Evolutionary conservation across 1,284 basidiomycete species (phyloP).

Genomic region (Coniophora puteana): DNA sequence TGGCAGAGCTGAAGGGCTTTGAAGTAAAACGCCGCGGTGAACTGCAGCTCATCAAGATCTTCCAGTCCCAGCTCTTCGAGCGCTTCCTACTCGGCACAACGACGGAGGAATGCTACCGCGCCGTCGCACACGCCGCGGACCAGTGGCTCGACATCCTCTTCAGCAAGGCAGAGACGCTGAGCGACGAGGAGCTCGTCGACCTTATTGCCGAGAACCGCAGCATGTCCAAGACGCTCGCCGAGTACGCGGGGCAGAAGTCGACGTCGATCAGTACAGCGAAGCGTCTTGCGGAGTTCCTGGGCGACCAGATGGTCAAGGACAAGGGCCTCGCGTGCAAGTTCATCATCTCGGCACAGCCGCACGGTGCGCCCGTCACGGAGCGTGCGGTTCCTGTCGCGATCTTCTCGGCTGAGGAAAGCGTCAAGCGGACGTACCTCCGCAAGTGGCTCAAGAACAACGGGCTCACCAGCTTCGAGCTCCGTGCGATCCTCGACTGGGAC

Average conservation of each 20-base stretch:
- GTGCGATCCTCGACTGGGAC: slow-evolving; percentile 95
- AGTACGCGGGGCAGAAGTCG: slow-evolving; percentile 96
- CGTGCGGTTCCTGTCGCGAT: slow-evolving; percentile 98
- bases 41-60: slow-evolving; percentile 98
- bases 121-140: slow-evolving; percentile 91
- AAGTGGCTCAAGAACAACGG: slow-evolving; percentile 97
- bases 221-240: slow-evolving; percentile 96
- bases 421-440: slow-evolving; percentile 89
- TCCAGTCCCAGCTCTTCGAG: slow-evolving; percentile 98
- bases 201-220: slow-evolving; percentile 98
- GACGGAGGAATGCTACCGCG: slow-evolving; percentile 93
- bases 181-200: slow-evolving; percentile 93
- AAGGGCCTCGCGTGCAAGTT: slow-evolving; percentile 99
- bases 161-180: slow-evolving; percentile 79
- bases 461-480: slow-evolving; percentile 86
- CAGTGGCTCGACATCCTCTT: slow-evolving; percentile 98
- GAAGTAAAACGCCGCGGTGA: slow-evolving; percentile 99
- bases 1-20: slow-evolving; percentile 98
- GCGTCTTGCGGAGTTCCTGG: slow-evolving; percentile 95
- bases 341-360: slow-evolving; percentile 94
- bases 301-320: slow-evolving; percentile 99
- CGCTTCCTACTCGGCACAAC: slow-evolving; percentile 93
- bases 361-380: slow-evolving; percentile 95
- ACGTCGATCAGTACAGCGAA: slow-evolving; percentile 97
- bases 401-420: slow-evolving; percentile 90